Base-by-base conservation (phyloP, 1,284 basidiomycete genomes). In the Pseudozyma flocculosa region DNA sequence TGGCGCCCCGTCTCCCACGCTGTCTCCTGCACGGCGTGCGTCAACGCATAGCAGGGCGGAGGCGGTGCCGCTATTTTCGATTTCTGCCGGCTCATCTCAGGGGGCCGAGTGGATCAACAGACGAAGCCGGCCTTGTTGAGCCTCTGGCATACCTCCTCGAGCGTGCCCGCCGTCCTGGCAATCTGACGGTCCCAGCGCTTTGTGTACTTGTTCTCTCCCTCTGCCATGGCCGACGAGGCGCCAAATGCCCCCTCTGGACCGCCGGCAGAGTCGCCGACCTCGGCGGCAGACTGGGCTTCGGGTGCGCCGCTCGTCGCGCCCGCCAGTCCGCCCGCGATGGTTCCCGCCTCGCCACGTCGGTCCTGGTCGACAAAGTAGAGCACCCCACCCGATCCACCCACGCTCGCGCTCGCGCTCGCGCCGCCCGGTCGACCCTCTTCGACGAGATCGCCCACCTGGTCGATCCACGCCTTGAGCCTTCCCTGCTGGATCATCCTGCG, bases 401-500 rank as follows among this genome's bases (percentile, higher is more conserved):
- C n/a, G n/a, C n/a, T n/a, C n/a, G n/a, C n/a, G n/a, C n/a, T n/a
- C n/a, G n/a, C n/a, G n/a, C n/a, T n/a, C n/a, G n/a, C n/a, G n/a
- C n/a, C n/a, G n/a, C n/a, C n/a, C n/a, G n/a, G n/a, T n/a, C n/a
- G n/a, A 17, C 36, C 47, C 19, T 39, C 37, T 3, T 39, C n/a
- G 2, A 22, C 43, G 4, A 39, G 3, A 18, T 14, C n/a, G 5
- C 61, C 72, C 3, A 95, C 91, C 76, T 97, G 93, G 78, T 96
- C 92, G 50, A 96, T 94, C 58, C 86, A 88, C 10, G 89, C 92
- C 70, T 88, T 87, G 60, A 96, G 80, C 60, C 92, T 86, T 10
- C 90, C 88, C 79, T 97, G 92, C 75, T 93, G 90, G 54, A 96
- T 94, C 93, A 97, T 96, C 76, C 87, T 88, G 45, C 92, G 84